Evolutionary conservation across 176 grass and related monocot species (phyloP), one percentile per base, ranked within the genome.

Genomic region (Raddia distichophylla): DNA sequence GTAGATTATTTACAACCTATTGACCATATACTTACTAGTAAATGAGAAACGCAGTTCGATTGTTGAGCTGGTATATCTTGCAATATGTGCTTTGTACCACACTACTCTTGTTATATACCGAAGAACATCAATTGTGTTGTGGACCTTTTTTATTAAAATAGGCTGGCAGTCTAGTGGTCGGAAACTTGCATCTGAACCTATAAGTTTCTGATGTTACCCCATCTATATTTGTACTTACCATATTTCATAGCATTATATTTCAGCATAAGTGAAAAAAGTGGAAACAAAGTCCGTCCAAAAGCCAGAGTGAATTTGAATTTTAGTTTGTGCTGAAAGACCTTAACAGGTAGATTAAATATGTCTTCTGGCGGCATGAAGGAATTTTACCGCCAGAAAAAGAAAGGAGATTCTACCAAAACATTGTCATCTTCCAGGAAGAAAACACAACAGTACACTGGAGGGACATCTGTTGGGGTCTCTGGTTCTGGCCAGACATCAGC

Each of bases 351-450:
- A 60, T 15, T 82, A 82, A 82, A 14, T 37, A 90, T 90, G 88
- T 59, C 88, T 45, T 82, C 88, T 52, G 52, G 62, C 75, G 83
- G 83, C 17, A 34, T 92, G 86, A 89, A 89, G 67, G 79, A 53
- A 45, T 83, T 92, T 62, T 92, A 83, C 74, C 78, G 75, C 11
- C 86, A 89, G 69, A 88, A 89, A 73, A 92, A 92, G 90, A 92
- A 80, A 82, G 82, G 83, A 62, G 79, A 56, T 64, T 55, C 40
- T 4, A 15, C 74, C 54, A 78, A 87, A 75, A 16, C 67, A 2
- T 14, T 73, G 10, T 44, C 82, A 67, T 81, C 86, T 56, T 82
- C 86, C 8, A 88, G 75, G 74, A 91, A 88, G 73, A 88, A 91
- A 84, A 19, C 42, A 73, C 61, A 82, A 68, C 59, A 85, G 7